Evolutionary conservation across 495 filamentous ascomycete genomes (phyloP), one percentile per base, ranked within the genome.

Genomic region (Penicilliopsis zonata): DNA sequence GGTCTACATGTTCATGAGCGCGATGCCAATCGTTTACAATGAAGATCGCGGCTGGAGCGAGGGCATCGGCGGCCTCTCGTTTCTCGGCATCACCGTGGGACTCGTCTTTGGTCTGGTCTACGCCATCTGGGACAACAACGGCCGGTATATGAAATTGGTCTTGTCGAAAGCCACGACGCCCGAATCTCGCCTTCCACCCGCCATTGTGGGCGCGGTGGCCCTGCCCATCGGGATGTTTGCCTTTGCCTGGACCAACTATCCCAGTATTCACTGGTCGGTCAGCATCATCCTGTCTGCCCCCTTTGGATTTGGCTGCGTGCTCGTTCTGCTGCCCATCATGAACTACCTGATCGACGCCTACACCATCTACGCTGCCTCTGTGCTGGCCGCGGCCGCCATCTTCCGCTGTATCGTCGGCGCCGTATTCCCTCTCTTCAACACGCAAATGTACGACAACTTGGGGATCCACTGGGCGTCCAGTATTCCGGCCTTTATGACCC

Each of bases 1-100:
- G 13, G 52, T 81, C 1, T 84, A 82, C 48, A 62, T 84, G 8
- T 63, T 82, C 25, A 84, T 87, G 55, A 69, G 78, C 16, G 78
- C 78, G 9, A 38, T 50, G 16, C 81, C 81, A 3, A 72, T 84
- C 25, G 71, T 86, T 31, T 86, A 82, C 50, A 55, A 63, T 4
- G 50, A 76, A 18, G 47, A 77, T 25, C 75, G 80, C 8, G 70
- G 70, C 32, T 86, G 80, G 81, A 58, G 55, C 2, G 53, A 69
- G 6, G 70, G 74, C 18, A 46, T 74, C 13, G 63, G 69, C 0
- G 79, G 79, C 3, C 68, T 86, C 1, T 53, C 78, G 10, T 86
- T 82, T 44, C 41, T 70, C 2, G 78, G 80, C 9, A 79, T 86
- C 24, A 74, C 76, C 15, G 47, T 74, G 33, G 81, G 82, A 9